Conservation (phyloP, 139 green algal genomes). For the Micractinium sp. region DNA sequence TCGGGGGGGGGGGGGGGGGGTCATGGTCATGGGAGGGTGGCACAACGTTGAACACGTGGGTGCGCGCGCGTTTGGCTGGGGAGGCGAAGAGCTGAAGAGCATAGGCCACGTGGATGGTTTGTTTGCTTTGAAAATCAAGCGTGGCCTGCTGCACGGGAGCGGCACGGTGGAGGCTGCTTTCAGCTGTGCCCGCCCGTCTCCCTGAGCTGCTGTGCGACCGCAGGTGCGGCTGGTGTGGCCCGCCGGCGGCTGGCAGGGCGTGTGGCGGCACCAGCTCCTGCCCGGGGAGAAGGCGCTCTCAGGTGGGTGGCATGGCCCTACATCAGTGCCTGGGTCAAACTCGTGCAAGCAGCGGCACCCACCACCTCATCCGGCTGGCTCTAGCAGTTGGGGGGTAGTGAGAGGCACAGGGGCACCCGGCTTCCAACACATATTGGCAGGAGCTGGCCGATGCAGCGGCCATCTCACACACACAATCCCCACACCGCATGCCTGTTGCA, state of each 20-base stretch:
- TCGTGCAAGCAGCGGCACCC: not conserved
- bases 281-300: slow-evolving; percentile 68
- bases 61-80: not conserved
- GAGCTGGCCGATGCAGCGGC: too few species aligned
- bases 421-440: too few species aligned
- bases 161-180: not conserved
- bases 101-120: too few species aligned
- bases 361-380: not conserved
- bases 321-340: not conserved
- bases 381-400: not conserved
- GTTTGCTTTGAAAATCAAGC: too few species aligned
- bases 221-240: slow-evolving; percentile 60
- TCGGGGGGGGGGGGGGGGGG: too few species aligned
- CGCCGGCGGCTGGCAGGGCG: slow-evolving; percentile 36
- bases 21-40: too few species aligned
- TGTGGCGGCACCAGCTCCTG: slow-evolving; percentile 53
- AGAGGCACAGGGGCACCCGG: too few species aligned
- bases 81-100: slow-evolving; percentile 39
- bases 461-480: not conserved
- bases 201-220: not conserved
- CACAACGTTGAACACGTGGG: too few species aligned
- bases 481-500: not conserved
- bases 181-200: not conserved
- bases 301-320: not conserved
- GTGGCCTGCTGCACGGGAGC: not conserved